These are phyloP conservation scores for Blastocystis sp. DNA, from an alignment of 352 stramenopile species.

Conservation along the genomic window DNA sequence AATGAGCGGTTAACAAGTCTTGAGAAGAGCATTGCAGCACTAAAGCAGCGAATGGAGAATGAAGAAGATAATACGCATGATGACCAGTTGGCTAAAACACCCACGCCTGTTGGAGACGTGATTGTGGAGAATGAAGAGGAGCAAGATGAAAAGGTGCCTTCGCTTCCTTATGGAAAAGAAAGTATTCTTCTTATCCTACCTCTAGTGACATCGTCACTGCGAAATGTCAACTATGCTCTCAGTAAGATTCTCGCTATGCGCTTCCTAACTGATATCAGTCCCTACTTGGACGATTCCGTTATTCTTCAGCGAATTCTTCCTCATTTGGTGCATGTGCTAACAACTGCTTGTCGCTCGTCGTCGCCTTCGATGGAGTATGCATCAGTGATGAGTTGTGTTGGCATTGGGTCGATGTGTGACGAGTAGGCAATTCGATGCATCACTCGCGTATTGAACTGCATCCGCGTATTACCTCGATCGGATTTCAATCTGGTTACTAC, in stretches of 20 bases:
- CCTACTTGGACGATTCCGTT: constrained; percentile 70
- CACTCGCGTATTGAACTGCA: not conserved
- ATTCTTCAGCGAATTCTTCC: constrained; percentile 84
- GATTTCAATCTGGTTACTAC: constrained; percentile 27
- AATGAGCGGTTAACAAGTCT: not conserved
- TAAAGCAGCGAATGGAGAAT: constrained; percentile 44
- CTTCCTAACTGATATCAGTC: constrained; percentile 23
- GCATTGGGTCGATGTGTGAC: not conserved
- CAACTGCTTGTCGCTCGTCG: not conserved
- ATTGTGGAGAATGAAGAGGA: not conserved
- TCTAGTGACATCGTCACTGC: constrained; percentile 45
- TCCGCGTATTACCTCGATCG: not conserved
- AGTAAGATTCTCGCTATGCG: constrained; percentile 58
- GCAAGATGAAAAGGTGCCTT: not conserved
- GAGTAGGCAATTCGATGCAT: constrained; percentile 9
- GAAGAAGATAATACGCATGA: not conserved
- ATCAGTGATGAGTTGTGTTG: not conserved
- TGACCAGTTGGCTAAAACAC: not conserved
- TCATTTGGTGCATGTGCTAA: constrained; percentile 46
- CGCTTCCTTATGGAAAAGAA: not conserved
- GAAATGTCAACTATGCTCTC: constrained; percentile 50
- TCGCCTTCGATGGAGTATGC: not conserved
- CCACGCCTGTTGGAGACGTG: constrained; percentile 14
- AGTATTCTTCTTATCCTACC: constrained; percentile 56
- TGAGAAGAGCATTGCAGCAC: constrained; percentile 32